Evolutionary conservation across 163 green algal genomes (phyloP), one percentile per base, ranked within the genome.

Genomic region (Trebouxia gelatinosa): DNA sequence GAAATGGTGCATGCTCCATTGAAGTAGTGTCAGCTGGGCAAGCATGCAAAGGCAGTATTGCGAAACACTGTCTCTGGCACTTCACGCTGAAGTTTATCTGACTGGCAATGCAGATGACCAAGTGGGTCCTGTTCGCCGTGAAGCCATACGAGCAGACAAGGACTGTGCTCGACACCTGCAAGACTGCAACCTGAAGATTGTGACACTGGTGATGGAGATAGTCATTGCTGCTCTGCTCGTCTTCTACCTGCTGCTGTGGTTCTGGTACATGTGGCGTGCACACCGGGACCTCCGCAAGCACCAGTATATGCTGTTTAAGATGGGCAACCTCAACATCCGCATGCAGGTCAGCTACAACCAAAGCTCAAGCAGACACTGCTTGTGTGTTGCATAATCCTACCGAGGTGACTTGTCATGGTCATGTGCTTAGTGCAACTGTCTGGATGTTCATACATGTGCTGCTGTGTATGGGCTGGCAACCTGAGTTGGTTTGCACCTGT

Each of bases 311-410:
- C 28, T 62, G 19, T 61, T 62, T 13, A 76, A 76, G 39, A 76
- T 76, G 68, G 68, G 68, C 16, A 59, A 76, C 28, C 43, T 76
- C 4, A 39, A 62, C 46, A 38, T 76, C 40, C 43, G 46, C 39
- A 62, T 76, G 29, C 43, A 62, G 68, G 68, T 76, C 21, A 37
- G 68, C n/a, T n/a, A n/a, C n/a, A n/a, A n/a, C n/a, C n/a, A n/a
- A n/a, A n/a, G n/a, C n/a, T n/a, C n/a, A n/a, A n/a, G n/a, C n/a
- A n/a, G n/a, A n/a, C n/a, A n/a, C n/a, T n/a, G n/a, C n/a, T n/a
- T n/a, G n/a, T n/a, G n/a, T n/a, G n/a, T n/a, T n/a, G n/a, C n/a
- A n/a, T n/a, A n/a, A n/a, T n/a, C n/a, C n/a, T n/a, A n/a, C n/a
- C n/a, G n/a, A n/a, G n/a, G n/a, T n/a, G n/a, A n/a, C n/a, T n/a